A percentile compares a stretch with the other conserved stretches of the same genome.
These are phyloP conservation scores for Apiospora kogelbergensis DNA, from an alignment of 2,329 filamentous ascomycete genomes.

Conservation along the genomic window DNA sequence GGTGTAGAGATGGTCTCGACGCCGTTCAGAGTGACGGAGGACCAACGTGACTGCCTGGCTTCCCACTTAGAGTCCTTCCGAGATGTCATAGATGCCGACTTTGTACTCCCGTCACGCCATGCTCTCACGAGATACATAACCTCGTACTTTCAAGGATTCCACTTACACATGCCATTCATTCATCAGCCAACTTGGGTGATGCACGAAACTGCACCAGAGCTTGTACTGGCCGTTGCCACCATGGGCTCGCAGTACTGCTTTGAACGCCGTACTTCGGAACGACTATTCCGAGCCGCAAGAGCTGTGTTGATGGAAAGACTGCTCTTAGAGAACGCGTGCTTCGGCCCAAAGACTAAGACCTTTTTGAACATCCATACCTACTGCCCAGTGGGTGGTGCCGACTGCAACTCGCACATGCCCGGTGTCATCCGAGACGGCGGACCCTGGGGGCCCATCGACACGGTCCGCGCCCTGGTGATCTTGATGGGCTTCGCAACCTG, in stretches of 20 bases:
- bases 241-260: conserved; percentile 40
- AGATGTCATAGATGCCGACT: conserved; percentile 28
- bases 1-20: conserved; percentile 12
- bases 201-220: conserved; percentile 30
- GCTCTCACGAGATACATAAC: conserved; percentile 36
- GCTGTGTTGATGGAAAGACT: conserved; percentile 33
- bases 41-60: conserved; percentile 30
- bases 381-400: not conserved
- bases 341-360: conserved; percentile 26
- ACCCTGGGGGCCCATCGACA: conserved; percentile 32
- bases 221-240: conserved; percentile 33
- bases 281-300: conserved; percentile 33
- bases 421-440: conserved; percentile 15
- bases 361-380: conserved; percentile 23
- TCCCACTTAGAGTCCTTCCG: conserved; percentile 27
- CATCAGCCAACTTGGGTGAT: conserved; percentile 35
- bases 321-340: conserved; percentile 19
- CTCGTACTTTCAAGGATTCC: conserved; percentile 38
- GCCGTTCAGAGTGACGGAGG: conserved; percentile 29
- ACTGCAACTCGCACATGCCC: not conserved
- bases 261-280: conserved; percentile 34
- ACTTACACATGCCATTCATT: conserved; percentile 39
- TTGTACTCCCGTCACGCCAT: conserved; percentile 36
- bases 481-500: conserved; percentile 40
- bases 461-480: conserved; percentile 33